phyloP scores from a whole-genome alignment of 2,329 filamentous ascomycete species.

The Verruconis gallopava region DNA sequence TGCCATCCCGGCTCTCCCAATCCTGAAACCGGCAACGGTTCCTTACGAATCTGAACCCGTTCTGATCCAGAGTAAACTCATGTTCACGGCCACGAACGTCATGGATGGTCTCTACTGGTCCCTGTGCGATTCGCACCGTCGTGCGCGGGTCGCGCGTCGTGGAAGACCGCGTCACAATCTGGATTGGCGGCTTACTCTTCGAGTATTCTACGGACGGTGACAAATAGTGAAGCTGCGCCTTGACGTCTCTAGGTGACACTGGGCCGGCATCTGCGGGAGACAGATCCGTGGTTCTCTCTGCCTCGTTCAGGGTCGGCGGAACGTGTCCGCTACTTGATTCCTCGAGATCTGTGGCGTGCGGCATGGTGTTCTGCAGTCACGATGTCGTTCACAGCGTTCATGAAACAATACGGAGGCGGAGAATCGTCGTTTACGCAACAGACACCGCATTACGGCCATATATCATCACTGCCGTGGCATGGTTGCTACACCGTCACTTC shows the following conservation, averaged over 20 bases:
- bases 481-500: neutral
- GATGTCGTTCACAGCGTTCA: neutral
- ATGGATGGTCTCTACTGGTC: conserved; percentile 4
- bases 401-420: neutral
- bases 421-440: neutral
- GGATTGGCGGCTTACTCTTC: conserved; percentile 15
- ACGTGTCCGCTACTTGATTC: neutral
- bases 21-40: conserved; percentile 4
- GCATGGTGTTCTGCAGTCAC: neutral
- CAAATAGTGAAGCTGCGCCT: conserved; percentile 18
- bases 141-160: conserved; percentile 15
- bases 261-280: neutral
- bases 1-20: conserved; percentile 7
- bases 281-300: neutral
- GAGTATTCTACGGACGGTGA: conserved; percentile 17
- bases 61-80: conserved; percentile 10
- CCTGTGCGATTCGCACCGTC: conserved; percentile 13
- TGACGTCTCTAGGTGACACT: conserved; percentile 10
- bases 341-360: neutral
- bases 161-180: conserved; percentile 15
- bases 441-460: neutral
- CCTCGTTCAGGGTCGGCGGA: neutral
- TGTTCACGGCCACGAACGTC: conserved; percentile 9
- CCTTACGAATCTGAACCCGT: conserved; percentile 9
- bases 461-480: neutral